Conservation (phyloP, 1,284 basidiomycete species). For the Malassezia cuniculi region DNA sequence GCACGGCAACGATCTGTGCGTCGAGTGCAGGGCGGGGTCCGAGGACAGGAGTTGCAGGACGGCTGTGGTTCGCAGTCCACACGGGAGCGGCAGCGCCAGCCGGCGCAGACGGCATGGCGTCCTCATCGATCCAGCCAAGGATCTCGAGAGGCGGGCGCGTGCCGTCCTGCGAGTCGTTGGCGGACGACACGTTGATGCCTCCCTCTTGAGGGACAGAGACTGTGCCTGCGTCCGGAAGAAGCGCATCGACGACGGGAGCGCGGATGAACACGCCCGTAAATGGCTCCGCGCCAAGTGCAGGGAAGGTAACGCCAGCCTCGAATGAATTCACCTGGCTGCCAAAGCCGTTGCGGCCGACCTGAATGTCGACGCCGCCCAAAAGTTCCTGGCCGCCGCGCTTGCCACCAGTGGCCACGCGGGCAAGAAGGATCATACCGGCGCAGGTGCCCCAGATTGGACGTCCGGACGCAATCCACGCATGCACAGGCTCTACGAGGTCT, state of each 20-base stretch:
- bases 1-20: slow-evolving; percentile 65
- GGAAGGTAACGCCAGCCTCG: slow-evolving; percentile 61
- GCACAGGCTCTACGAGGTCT: slow-evolving; percentile 66
- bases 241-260: slow-evolving; percentile 57
- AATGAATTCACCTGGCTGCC: slow-evolving; percentile 70
- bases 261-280: slow-evolving; percentile 89
- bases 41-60: background rate
- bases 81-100: slow-evolving; percentile 49
- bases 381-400: slow-evolving; percentile 81
- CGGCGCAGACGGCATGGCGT: slow-evolving; percentile 42
- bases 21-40: slow-evolving; percentile 32
- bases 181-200: slow-evolving; percentile 2
- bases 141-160: slow-evolving; percentile 47
- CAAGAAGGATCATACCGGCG: slow-evolving; percentile 81
- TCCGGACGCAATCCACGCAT: slow-evolving; percentile 53
- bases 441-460: slow-evolving; percentile 88
- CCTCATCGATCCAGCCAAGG: slow-evolving; percentile 58
- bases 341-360: slow-evolving; percentile 64
- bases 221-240: slow-evolving; percentile 15
- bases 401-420: slow-evolving; percentile 51
- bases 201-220: background rate
- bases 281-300: slow-evolving; percentile 54
- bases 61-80: slow-evolving; percentile 6
- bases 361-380: slow-evolving; percentile 66
- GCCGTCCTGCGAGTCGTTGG: slow-evolving; percentile 8